These are phyloP conservation scores for Coniochaeta prunicola DNA, from an alignment of 2,329 filamentous ascomycete species.

Conservation along the genomic window DNA sequence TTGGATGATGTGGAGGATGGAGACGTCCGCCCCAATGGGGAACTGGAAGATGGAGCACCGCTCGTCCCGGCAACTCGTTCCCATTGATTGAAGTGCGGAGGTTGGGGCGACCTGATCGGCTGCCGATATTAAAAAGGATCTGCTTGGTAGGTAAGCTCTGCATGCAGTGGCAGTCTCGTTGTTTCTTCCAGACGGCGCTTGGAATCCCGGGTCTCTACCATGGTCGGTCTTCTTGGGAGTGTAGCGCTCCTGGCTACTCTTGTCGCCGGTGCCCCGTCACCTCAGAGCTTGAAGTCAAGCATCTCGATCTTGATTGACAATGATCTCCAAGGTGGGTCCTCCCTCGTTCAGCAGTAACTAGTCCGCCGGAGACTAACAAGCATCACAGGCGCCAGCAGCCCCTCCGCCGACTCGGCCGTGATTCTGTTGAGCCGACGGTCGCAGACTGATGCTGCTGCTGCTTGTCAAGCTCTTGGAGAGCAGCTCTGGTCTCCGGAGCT, in stretches of 20 bases:
- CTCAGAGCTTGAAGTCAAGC: slow-evolving; percentile 25
- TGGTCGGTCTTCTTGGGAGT: slow-evolving; percentile 8
- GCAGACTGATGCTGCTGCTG: slow-evolving; percentile 19
- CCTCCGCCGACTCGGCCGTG: slow-evolving; percentile 23
- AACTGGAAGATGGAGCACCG: neutral
- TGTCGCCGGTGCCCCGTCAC: slow-evolving; percentile 21
- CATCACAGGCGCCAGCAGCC: slow-evolving; percentile 22
- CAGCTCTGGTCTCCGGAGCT: slow-evolving; percentile 26
- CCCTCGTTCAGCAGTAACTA: neutral
- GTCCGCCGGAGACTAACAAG: neutral
- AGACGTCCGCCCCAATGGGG: neutral
- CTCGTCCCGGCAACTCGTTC: neutral
- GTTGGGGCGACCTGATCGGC: neutral
- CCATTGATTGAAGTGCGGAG: neutral
- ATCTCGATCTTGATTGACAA: slow-evolving; percentile 31
- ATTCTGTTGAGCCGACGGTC: slow-evolving; percentile 24
- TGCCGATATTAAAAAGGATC: neutral
- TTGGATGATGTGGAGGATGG: neutral
- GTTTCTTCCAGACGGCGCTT: neutral
- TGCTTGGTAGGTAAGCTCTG: neutral
- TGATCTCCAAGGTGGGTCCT: slow-evolving; percentile 28
- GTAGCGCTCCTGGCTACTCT: slow-evolving; percentile 12
- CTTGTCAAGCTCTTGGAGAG: slow-evolving; percentile 30
- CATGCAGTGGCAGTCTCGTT: neutral
- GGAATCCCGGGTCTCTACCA: neutral